Evolutionary conservation across 495 filamentous ascomycete species (phyloP).

Genomic region (Hypomontagnella submonticulosa): DNA sequence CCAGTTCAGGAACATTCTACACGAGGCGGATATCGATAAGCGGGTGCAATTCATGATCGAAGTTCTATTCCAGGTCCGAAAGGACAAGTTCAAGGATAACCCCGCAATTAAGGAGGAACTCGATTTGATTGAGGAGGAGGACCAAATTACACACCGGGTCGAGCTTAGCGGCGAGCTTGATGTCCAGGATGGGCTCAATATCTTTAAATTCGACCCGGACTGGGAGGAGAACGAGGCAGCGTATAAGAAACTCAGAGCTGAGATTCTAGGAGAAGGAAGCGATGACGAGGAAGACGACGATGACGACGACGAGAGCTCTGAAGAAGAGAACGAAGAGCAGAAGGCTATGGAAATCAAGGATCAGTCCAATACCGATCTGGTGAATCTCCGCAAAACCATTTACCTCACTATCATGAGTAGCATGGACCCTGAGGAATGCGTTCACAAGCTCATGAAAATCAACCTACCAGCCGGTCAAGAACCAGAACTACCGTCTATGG

Average conservation of each 20-base stretch:
- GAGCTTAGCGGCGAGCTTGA: constrained; percentile 84
- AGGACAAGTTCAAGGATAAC: constrained; percentile 96
- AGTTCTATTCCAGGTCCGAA: constrained; percentile 94
- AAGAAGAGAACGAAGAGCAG: constrained; percentile 75
- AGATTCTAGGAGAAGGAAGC: constrained; percentile 92
- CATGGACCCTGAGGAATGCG: constrained; percentile 93
- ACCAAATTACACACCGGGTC: constrained; percentile 90
- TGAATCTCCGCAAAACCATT: constrained; percentile 92
- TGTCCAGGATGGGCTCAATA: constrained; percentile 84
- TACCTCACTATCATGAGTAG: constrained; percentile 98
- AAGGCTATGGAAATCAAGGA: constrained; percentile 93
- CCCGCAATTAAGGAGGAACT: constrained; percentile 90
- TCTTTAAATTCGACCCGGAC: constrained; percentile 93
- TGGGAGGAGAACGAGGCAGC: constrained; percentile 92
- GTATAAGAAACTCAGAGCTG: constrained; percentile 87
- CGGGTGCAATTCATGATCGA: constrained; percentile 99
- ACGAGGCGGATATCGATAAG: constrained; percentile 96
- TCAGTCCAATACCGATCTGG: constrained; percentile 93
- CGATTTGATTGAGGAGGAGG: constrained; percentile 95
- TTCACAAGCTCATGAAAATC: constrained; percentile 94
- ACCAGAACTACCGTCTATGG: constrained; percentile 91
- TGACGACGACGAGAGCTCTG: constrained; percentile 81
- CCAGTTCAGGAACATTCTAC: constrained; percentile 92
- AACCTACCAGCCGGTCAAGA: constrained; percentile 89
- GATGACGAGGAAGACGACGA: constrained; percentile 78